These are phyloP conservation scores for Fusarium illudens DNA, from an alignment of 2,329 filamentous ascomycete genomes.

Conservation along the genomic window DNA sequence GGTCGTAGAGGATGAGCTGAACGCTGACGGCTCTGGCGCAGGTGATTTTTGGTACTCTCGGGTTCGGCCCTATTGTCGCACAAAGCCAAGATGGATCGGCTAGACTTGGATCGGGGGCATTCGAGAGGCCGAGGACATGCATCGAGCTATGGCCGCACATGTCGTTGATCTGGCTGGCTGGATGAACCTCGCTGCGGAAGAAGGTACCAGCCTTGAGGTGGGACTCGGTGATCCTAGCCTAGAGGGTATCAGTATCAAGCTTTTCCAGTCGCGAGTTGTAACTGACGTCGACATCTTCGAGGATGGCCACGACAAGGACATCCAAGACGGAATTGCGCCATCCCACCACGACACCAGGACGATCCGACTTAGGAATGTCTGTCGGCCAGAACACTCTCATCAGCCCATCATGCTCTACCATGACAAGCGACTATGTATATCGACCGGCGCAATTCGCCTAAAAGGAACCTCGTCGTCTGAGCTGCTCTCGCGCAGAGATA, in stretches of 20 bases:
- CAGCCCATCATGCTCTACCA: constrained; percentile 82
- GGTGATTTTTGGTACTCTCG: constrained; percentile 73
- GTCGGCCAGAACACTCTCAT: constrained; percentile 99
- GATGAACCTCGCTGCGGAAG: constrained; percentile 82
- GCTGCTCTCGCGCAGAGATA: constrained; percentile 93
- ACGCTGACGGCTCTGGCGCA: constrained; percentile 77
- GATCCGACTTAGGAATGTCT: constrained; percentile 76
- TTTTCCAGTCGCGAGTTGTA: not conserved
- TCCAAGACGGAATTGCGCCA: constrained; percentile 95
- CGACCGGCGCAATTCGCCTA: constrained; percentile 56
- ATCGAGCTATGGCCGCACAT: constrained; percentile 84
- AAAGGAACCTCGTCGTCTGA: constrained; percentile 93
- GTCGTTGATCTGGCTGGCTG: constrained; percentile 80
- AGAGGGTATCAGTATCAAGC: constrained; percentile 38
- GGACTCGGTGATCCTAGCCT: constrained; percentile 84
- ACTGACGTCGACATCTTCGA: constrained; percentile 89
- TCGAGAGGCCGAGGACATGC: constrained; percentile 86
- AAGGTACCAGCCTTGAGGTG: constrained; percentile 85
- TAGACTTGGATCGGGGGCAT: constrained; percentile 62
- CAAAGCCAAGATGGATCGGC: constrained; percentile 75
- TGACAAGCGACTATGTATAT: constrained; percentile 55
- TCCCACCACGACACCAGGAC: constrained; percentile 87
- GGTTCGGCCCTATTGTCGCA: constrained; percentile 61
- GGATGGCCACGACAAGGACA: constrained; percentile 85
- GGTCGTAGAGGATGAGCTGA: constrained; percentile 88